These are phyloP conservation scores for Senecio squalidus DNA, from an alignment of 140 eudicot species.

Conservation along the genomic window DNA sequence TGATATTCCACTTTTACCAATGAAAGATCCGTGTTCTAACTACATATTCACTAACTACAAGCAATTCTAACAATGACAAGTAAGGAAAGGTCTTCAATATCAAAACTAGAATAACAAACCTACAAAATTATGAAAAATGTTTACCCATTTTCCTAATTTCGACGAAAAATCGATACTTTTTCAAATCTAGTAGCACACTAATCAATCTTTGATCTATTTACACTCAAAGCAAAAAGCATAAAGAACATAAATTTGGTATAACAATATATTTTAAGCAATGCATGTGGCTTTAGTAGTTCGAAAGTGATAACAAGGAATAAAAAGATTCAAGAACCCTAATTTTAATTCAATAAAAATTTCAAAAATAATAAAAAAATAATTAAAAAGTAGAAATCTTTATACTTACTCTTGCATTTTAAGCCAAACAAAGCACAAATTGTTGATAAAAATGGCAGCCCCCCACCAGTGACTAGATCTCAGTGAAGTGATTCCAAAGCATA, in stretches of 20 bases:
- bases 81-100: neutral
- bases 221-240: constrained; percentile 33
- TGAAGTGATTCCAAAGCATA: constrained; percentile 49
- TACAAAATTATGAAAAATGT: neutral
- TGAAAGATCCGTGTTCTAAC: neutral
- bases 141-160: constrained; percentile 6
- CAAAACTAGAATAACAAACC: neutral
- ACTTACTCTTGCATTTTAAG: constrained; percentile 51
- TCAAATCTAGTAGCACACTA: constrained; percentile 18
- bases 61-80: constrained; percentile 7
- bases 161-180: constrained; percentile 6
- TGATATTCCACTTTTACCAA: neutral
- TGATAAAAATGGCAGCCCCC: constrained; percentile 48
- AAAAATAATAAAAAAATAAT: constrained; percentile 14
- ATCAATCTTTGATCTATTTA: constrained; percentile 20
- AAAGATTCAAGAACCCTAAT: constrained; percentile 18
- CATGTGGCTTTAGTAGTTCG: constrained; percentile 12
- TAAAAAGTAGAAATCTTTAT: constrained; percentile 35
- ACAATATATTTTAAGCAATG: constrained; percentile 15
- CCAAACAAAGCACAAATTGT: constrained; percentile 34
- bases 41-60: constrained; percentile 10
- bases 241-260: constrained; percentile 18
- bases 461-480: constrained; percentile 58
- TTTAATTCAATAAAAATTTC: constrained; percentile 9
- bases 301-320: constrained; percentile 11